Percentiles rank a stretch among this genome's conserved stretches.
phyloP scores from a whole-genome alignment of 2,329 filamentous ascomycete genomes.

The Tolypocladium sp. region DNA sequence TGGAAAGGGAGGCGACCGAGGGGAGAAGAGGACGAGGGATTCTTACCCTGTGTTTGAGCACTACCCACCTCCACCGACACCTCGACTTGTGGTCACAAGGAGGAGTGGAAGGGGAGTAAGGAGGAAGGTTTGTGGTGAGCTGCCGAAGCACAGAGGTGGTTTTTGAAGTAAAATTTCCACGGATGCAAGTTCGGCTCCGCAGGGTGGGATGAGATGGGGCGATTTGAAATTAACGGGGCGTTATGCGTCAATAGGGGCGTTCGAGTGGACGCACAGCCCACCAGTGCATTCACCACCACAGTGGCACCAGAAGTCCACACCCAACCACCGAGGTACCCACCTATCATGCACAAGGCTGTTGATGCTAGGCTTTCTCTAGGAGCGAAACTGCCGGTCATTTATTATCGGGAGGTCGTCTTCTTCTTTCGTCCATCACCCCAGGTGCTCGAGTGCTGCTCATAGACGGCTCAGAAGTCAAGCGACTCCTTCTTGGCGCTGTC shows the following conservation, averaged over 20 bases:
- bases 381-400: not conserved
- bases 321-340: no score
- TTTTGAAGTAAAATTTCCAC: not conserved
- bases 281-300: no score
- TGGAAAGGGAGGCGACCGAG: not conserved
- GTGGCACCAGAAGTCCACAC: no score
- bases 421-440: not conserved
- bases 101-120: not conserved
- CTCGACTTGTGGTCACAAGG: not conserved
- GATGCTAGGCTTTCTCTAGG: not conserved
- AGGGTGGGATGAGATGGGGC: not conserved
- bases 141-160: not conserved
- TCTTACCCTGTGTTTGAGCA: not conserved
- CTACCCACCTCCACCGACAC: not conserved
- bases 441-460: not conserved
- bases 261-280: no score
- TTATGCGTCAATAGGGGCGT: not conserved
- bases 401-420: no score
- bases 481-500: constrained; percentile 50
- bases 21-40: not conserved
- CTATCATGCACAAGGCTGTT: not conserved
- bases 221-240: not conserved
- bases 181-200: not conserved
- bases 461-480: constrained; percentile 56
- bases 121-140: not conserved